Conservation (phyloP, 202 grass and related monocot genomes). For the Dendrocalamus latiflorus region DNA sequence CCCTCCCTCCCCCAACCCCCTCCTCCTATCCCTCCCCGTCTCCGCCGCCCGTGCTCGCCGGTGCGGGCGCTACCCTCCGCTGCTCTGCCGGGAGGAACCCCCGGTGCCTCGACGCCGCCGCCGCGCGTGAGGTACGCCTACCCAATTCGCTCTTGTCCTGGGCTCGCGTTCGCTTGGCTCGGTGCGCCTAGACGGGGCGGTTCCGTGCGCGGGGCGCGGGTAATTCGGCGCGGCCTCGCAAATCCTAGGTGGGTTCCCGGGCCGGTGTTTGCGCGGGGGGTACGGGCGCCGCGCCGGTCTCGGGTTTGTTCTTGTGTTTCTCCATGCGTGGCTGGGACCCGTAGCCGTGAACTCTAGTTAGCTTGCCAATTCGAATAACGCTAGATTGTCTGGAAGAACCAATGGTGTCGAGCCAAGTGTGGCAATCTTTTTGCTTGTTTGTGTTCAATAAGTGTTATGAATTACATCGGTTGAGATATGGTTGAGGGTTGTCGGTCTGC, state of each 20-base stretch:
- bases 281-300: not conserved
- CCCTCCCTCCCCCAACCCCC: not conserved
- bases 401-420: not conserved
- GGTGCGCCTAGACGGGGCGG: not conserved
- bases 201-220: not conserved
- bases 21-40: not conserved
- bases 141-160: not conserved
- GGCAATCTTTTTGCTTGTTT: not conserved
- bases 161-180: not conserved
- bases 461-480: not conserved
- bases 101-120: not conserved
- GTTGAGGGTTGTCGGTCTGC: not conserved
- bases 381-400: not conserved
- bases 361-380: not conserved
- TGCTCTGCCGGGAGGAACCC: not conserved
- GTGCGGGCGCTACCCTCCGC: not conserved
- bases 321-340: not conserved
- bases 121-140: conserved; percentile 24
- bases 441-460: not conserved
- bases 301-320: not conserved
- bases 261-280: not conserved
- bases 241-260: not conserved
- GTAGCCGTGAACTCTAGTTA: not conserved
- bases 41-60: not conserved
- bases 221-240: not conserved